phyloP scores from a whole-genome alignment of 176 grass and related monocot genomes.

The Oryza coarctata region DNA sequence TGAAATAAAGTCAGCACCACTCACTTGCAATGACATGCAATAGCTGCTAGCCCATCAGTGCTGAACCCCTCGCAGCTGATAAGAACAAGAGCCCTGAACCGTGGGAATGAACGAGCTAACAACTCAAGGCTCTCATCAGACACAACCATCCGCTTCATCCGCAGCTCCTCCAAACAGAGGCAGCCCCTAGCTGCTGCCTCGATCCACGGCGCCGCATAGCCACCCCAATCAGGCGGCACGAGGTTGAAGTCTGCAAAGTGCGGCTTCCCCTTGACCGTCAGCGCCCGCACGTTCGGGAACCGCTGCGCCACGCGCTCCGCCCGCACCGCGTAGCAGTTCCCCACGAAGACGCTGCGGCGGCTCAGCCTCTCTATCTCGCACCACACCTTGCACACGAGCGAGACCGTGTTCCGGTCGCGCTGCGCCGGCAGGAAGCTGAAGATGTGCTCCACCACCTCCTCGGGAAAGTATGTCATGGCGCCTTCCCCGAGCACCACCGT shows the following conservation, averaged over 20 bases:
- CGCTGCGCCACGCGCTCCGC: conserved; percentile 41
- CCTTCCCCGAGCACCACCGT: conserved; percentile 31
- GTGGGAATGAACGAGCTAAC: conserved; percentile 57
- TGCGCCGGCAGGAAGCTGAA: conserved; percentile 70
- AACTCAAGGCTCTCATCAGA: conserved; percentile 64
- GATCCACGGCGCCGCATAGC: conserved; percentile 58
- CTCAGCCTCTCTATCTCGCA: conserved; percentile 69
- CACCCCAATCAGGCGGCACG: conserved; percentile 78
- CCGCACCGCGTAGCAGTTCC: conserved; percentile 69
- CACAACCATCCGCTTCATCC: conserved; percentile 87
- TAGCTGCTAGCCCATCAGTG: conserved; percentile 62
- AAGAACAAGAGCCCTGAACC: conserved; percentile 65
- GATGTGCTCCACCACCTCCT: conserved; percentile 92
- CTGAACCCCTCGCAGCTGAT: conserved; percentile 83
- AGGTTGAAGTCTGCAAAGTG: conserved; percentile 85
- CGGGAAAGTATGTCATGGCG: conserved; percentile 79
- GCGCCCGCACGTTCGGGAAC: conserved; percentile 48
- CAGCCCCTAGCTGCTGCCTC: conserved; percentile 43
- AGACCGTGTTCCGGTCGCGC: conserved; percentile 64
- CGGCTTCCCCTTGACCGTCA: conserved; percentile 77
- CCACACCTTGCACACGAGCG: conserved; percentile 79
- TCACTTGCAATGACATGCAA: conserved; percentile 80
- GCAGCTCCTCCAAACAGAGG: conserved; percentile 58
- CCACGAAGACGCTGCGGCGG: conserved; percentile 57
- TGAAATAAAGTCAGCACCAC: background rate